phyloP scores from a whole-genome alignment of 371 early-diverging fungal species.

The Gilbertella persicaria region DNA sequence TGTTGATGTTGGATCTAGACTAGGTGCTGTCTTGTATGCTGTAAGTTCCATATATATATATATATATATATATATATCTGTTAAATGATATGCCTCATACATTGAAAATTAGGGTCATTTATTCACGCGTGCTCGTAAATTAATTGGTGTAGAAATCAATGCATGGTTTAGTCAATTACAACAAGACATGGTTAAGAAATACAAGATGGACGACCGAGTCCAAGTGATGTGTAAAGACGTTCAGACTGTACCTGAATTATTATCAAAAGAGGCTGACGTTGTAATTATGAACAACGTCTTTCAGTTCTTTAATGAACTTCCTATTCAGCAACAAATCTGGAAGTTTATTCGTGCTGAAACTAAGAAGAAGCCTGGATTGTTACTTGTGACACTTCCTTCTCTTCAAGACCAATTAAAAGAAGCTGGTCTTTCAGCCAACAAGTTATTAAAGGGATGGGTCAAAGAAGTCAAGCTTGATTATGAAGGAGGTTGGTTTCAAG shows the following conservation, averaged over 20 bases:
- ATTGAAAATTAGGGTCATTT: slow-evolving; percentile 48
- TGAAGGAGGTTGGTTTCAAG: slow-evolving; percentile 48
- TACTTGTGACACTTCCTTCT: slow-evolving; percentile 60
- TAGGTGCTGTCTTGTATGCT: slow-evolving; percentile 66
- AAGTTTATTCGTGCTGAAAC: slow-evolving; percentile 55
- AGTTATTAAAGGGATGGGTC: slow-evolving; percentile 49
- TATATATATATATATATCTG: neutral
- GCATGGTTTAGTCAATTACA: slow-evolving; percentile 64
- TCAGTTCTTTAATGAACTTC: slow-evolving; percentile 59
- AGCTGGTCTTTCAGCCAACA: slow-evolving; percentile 44
- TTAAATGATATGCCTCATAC: neutral
- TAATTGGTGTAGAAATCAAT: slow-evolving; percentile 68
- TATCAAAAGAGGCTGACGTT: slow-evolving; percentile 51
- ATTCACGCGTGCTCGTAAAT: slow-evolving; percentile 55
- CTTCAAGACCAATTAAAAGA: slow-evolving; percentile 65
- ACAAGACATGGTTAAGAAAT: slow-evolving; percentile 55
- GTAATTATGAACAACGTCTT: slow-evolving; percentile 70
- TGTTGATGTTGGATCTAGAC: slow-evolving; percentile 66
- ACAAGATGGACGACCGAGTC: slow-evolving; percentile 58
- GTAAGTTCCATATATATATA: slow-evolving; percentile 30
- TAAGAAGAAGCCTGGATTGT: slow-evolving; percentile 45
- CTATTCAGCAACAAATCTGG: slow-evolving; percentile 62
- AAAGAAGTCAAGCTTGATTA: slow-evolving; percentile 50
- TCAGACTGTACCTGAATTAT: slow-evolving; percentile 42
- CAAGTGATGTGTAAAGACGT: slow-evolving; percentile 60